Evolutionary conservation across 1,139 yeast species (phyloP).

Genomic region (Candida smagusa): DNA sequence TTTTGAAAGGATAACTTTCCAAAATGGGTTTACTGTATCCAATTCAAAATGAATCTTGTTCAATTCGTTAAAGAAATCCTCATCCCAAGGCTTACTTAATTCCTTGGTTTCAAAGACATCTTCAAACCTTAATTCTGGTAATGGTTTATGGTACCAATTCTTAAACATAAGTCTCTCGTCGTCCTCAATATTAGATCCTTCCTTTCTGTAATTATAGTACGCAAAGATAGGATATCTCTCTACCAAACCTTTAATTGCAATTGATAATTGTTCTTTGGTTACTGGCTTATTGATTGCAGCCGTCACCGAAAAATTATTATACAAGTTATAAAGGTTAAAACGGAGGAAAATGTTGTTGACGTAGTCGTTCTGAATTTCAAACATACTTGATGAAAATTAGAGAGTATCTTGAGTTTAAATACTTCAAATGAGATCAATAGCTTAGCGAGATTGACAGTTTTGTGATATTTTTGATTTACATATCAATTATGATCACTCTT

Average conservation of each 20-base stretch:
- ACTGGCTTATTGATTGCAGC: conserved; percentile 21
- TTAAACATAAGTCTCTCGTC: conserved; percentile 9
- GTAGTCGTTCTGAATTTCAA: background rate
- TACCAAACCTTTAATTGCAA: conserved; percentile 22
- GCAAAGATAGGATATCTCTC: conserved; percentile 21
- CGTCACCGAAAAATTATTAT: conserved; percentile 28
- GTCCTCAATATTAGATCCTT: conserved; percentile 6
- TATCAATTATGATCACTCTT: no score
- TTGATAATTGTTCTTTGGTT: conserved; percentile 19
- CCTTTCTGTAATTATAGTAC: conserved; percentile 16
- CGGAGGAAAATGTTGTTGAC: conserved; percentile 11
- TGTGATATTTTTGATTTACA: no score
- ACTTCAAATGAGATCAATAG: no score
- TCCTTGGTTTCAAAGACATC: conserved; percentile 26
- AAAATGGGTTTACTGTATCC: conserved; percentile 22
- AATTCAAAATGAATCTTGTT: conserved; percentile 16
- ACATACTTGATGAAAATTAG: no score
- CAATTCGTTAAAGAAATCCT: conserved; percentile 6
- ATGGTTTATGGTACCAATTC: conserved; percentile 18
- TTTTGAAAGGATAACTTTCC: conserved; percentile 24
- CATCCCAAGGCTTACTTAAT: background rate
- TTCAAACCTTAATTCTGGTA: conserved; percentile 19
- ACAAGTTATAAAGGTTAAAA: conserved; percentile 20
- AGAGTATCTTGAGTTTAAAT: no score
- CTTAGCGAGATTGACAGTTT: no score